A percentile compares a stretch with the other conserved stretches of the same genome.
phyloP scores from a whole-genome alignment of 345 rosid species.

The Dipteronia dyeriana region DNA sequence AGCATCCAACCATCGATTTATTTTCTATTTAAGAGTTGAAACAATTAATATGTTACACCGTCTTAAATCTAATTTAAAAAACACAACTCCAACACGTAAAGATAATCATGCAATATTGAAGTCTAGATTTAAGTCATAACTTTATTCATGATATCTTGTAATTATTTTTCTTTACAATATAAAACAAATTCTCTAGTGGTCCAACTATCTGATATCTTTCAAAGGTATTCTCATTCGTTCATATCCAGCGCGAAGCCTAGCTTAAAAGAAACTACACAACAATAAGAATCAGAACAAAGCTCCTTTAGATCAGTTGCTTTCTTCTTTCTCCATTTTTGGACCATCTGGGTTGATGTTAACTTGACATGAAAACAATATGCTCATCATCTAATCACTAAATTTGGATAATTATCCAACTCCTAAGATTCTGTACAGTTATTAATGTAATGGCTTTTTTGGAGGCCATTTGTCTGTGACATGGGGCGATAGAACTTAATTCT shows the following conservation, averaged over 20 bases:
- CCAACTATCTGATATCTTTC: not conserved
- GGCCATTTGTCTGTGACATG: too few relatives aligned
- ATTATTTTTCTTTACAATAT: too few relatives aligned
- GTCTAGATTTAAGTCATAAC: too few relatives aligned
- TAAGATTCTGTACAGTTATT: not conserved
- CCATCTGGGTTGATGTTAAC: not conserved
- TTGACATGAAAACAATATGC: not conserved
- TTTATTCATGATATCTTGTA: too few relatives aligned
- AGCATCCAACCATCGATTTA: not conserved
- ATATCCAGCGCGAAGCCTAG: not conserved
- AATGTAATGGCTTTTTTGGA: not conserved
- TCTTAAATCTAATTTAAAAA: not conserved
- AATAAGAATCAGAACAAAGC: not conserved
- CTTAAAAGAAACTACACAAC: not conserved
- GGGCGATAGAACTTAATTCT: too few relatives aligned
- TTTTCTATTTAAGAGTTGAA: too few relatives aligned
- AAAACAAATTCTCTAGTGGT: not conserved
- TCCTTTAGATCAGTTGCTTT: not conserved
- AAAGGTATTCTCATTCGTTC: not conserved
- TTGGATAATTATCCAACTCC: not conserved
- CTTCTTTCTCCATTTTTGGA: constrained; percentile 2
- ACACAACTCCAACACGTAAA: too few relatives aligned
- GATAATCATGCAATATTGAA: not conserved
- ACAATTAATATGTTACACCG: not conserved
- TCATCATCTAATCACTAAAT: too few relatives aligned